Conservation (phyloP, 108 stramenopile species). For the Cyclotella atomus region DNA sequence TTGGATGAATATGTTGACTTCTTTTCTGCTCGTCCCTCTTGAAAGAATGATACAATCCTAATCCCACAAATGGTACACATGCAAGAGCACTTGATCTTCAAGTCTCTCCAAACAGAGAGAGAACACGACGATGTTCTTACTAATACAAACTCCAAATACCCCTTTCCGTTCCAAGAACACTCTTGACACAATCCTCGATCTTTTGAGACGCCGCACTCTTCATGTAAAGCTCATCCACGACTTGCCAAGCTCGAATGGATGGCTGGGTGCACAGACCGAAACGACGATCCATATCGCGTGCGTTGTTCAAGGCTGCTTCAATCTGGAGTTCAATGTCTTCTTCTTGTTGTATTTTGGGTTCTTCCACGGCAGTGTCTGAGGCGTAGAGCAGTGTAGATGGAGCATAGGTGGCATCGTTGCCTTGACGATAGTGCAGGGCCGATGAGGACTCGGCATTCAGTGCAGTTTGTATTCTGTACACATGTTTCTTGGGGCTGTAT, state of each 20-base stretch:
- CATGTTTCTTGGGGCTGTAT: background rate
- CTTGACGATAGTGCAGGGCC: conserved; percentile 15
- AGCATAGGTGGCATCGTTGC: background rate
- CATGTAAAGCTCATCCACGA: conserved; percentile 14
- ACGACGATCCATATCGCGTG: conserved; percentile 11
- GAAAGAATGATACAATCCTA: too few species aligned
- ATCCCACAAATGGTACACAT: too few species aligned
- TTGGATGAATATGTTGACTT: too few species aligned
- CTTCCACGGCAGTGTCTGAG: background rate
- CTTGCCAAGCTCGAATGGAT: background rate
- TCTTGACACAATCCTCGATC: conserved; percentile 12
- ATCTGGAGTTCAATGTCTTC: conserved; percentile 7
- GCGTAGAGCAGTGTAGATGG: conserved; percentile 5
- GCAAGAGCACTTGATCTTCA: too few species aligned
- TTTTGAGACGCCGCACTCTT: conserved; percentile 6
- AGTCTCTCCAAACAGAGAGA: too few species aligned
- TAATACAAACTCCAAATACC: conserved; percentile 11
- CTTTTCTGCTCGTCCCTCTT: too few species aligned
- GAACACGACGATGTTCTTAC: background rate
- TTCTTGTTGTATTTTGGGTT: background rate
- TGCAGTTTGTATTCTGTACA: background rate
- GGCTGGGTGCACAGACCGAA: conserved; percentile 14
- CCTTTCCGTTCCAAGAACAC: conserved; percentile 8
- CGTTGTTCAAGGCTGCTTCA: conserved; percentile 4
- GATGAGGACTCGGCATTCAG: conserved; percentile 11